Base-by-base conservation (phyloP, 2,329 filamentous ascomycete genomes). In the Camillea tinctor region DNA sequence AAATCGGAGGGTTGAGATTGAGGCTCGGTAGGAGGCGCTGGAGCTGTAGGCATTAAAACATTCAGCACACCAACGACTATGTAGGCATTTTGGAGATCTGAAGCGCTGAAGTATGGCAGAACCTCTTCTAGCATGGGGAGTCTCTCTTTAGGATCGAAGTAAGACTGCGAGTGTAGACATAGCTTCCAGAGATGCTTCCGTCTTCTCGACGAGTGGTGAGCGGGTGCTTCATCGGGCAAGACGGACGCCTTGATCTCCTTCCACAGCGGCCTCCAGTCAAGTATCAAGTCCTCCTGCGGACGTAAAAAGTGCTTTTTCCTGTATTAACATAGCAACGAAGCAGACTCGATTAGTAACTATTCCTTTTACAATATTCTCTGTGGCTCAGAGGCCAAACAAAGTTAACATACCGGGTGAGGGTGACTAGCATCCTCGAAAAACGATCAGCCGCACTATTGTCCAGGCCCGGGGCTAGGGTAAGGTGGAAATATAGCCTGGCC, bases 291-390 rank as follows among this genome's bases (percentile, higher is more conserved):
- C 66, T 93, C 91, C 59, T 90, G 88, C 1, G 94, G 92, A 67
- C 92, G 93, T 36, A 99, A 84, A 75, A 98, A 98, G 77, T 98
- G 94, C 74, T 96, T 97, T 73, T 94, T 93, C 78, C 92, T 95
- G 66, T 26, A 40, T 30, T 4, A 9, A 30, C 8, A 57, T 51
- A 53, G 44, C 36, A 58, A 22, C 9, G 21, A 30, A 30, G 26
- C 2, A 7, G 7, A 30, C 8, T 9, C 3, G 13, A 7, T 30
- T 7, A 30, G 26, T 30, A 7, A 11, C 7, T 7, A 30, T 30
- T 30, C 26, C 26, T 30, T 30, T 30, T 7, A 11, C 3, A 9
- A 30, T 30, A 30, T 30, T 4, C 26, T 2, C 8, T 7, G 13
- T 30, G 8, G 7, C 6, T 30, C 3, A 11, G 26, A 30, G 26